Percentiles rank a stretch among this genome's conserved stretches.
phyloP scores from a whole-genome alignment of 78 protist genomes.

The Dictyostelium intermedium region DNA sequence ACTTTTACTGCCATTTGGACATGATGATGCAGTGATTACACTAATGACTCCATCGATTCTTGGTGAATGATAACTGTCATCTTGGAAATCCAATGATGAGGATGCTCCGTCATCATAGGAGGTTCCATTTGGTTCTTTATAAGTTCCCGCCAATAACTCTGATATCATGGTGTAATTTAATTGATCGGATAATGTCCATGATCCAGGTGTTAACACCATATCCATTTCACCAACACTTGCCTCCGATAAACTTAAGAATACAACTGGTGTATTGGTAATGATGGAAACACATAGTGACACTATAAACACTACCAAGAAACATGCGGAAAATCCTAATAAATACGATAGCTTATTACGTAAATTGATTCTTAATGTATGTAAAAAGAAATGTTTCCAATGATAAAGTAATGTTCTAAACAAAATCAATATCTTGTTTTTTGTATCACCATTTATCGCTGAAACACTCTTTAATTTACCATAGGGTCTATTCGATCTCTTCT shows the following conservation, averaged over 20 bases:
- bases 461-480: background rate
- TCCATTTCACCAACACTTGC: conserved; percentile 55
- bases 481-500: background rate
- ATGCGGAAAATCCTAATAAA: conserved; percentile 76
- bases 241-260: conserved; percentile 76
- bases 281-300: conserved; percentile 73
- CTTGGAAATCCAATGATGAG: background rate
- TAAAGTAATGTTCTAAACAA: conserved; percentile 5
- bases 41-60: background rate
- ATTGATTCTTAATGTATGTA: conserved; percentile 21
- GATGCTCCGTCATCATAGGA: background rate
- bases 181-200: conserved; percentile 16
- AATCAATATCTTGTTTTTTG: background rate
- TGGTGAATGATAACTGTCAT: conserved; percentile 45
- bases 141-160: background rate
- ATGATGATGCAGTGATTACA: background rate
- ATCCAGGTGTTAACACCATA: background rate
- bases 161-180: conserved; percentile 78
- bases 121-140: background rate
- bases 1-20: conserved; percentile 37
- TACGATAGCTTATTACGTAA: conserved; percentile 47
- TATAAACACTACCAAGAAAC: conserved; percentile 80
- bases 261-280: conserved; percentile 81
- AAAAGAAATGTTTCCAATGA: conserved; percentile 35
- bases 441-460: background rate